Percentiles rank a stretch among this genome's conserved stretches.
Evolutionary conservation across 106 monocot genomes (phyloP).

Genomic region (Allium fistulosum): DNA sequence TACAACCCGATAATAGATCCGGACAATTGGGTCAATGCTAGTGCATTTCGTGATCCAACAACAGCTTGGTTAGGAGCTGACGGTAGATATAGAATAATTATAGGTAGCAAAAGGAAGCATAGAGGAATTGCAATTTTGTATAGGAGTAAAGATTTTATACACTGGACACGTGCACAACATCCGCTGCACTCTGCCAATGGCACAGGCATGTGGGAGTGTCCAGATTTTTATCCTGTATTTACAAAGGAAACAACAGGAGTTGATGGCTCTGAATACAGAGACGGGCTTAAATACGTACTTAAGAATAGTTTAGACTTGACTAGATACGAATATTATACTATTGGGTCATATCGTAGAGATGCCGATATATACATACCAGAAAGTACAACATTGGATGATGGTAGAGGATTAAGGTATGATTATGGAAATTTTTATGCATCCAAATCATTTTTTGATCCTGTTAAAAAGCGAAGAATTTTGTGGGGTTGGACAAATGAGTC

Average conservation of each 20-base stretch:
- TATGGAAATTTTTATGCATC: slow-evolving; percentile 6
- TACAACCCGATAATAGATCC: neutral
- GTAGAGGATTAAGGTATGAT: slow-evolving; percentile 1
- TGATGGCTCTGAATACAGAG: neutral
- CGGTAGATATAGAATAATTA: slow-evolving; percentile 27
- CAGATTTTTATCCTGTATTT: neutral
- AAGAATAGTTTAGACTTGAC: neutral
- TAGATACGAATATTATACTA: slow-evolving; percentile 2
- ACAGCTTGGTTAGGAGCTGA: slow-evolving; percentile 47
- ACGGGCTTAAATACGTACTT: neutral
- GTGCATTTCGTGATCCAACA: slow-evolving; percentile 66
- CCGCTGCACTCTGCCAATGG: neutral
- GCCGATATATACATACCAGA: neutral
- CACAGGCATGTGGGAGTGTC: neutral
- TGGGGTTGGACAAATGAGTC: slow-evolving; percentile 6
- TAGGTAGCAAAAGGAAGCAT: slow-evolving; percentile 24
- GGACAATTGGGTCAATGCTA: neutral
- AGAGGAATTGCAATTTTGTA: neutral
- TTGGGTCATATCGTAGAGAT: neutral
- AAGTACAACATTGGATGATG: neutral
- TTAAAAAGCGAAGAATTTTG: neutral
- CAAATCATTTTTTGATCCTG: neutral
- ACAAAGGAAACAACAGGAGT: neutral
- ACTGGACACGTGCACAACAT: neutral
- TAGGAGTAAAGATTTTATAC: neutral